phyloP scores from a whole-genome alignment of 1,284 basidiomycete genomes.

The Leccinum holopus region DNA sequence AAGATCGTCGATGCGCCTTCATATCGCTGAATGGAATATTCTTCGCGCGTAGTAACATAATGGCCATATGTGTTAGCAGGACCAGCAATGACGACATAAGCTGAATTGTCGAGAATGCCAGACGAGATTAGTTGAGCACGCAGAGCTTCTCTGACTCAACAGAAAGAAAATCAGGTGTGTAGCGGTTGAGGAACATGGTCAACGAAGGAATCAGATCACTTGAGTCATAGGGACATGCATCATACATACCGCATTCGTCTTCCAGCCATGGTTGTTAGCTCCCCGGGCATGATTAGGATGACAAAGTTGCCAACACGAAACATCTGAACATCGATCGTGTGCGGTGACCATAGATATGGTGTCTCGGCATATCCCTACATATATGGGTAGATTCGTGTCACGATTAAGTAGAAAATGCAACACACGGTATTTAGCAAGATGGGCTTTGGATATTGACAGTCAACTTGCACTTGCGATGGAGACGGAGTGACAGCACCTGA shows the following conservation, averaged over 20 bases:
- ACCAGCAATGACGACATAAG: slow-evolving; percentile 74
- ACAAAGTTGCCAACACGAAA: slow-evolving; percentile 78
- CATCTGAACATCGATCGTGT: slow-evolving; percentile 77
- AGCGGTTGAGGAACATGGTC: background rate
- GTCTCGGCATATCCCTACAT: slow-evolving; percentile 58
- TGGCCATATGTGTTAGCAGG: slow-evolving; percentile 81
- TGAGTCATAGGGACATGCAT: background rate
- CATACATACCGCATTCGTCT: slow-evolving; percentile 49
- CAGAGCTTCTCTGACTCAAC: slow-evolving; percentile 52
- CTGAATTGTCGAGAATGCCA: slow-evolving; percentile 60
- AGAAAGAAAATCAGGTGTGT: background rate
- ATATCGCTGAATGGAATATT: slow-evolving; percentile 76
- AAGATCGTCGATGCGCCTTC: slow-evolving; percentile 83
- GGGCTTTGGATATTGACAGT: slow-evolving; percentile 80
- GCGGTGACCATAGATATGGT: slow-evolving; percentile 78
- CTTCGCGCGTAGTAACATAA: slow-evolving; percentile 74
- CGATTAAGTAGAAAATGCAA: background rate
- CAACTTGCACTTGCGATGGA: slow-evolving; percentile 59
- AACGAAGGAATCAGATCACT: slow-evolving; percentile 6
- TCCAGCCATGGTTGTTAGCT: slow-evolving; percentile 64
- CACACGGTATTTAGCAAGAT: slow-evolving; percentile 64
- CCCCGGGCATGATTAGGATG: slow-evolving; percentile 74
- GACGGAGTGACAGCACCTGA: slow-evolving; percentile 52
- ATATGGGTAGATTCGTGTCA: background rate
- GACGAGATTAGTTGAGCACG: slow-evolving; percentile 61